Evolutionary conservation across 2,329 filamentous ascomycete species (phyloP), one percentile per base, ranked within the genome.

Genomic region (Trichoderma semiorbis): DNA sequence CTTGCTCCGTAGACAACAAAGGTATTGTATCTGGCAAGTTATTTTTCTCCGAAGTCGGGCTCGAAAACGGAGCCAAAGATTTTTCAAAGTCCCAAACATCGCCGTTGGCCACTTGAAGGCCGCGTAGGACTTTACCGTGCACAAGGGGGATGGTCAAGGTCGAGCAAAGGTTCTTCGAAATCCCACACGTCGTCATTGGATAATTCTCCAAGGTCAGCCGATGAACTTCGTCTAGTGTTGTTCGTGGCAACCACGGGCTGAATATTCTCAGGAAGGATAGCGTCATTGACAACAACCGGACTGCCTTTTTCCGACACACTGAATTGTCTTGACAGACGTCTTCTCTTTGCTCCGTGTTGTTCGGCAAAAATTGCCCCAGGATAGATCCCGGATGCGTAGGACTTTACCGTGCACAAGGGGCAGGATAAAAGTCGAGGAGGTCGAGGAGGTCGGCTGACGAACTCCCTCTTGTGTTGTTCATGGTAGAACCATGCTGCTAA

Each of bases 171-270:
- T 6, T 34, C 12, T 34, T 34, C 32, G 47, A 81, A 78, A n/a
- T 77, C 70, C 75, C 76, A 79, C 2, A 68, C 30, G n/a, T 72
- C 65, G 28, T 62, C 63, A 7, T 73, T 43, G 10, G 75, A 72
- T 24, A 67, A 53, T 8, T 76, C 75, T 5, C 53, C 71, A 1
- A 67, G 72, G 2, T 32, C 67, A 11, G 78, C 53, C n/a, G 80
- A 79, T 34, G 80, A 78, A 67, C 80, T 81, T 39, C 78, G 76
- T n/a, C 76, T 73, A 21, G 77, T 78, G 2, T 74, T 73, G n/a
- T 77, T 78, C 5, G 11, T 34, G 11, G 32, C 34, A 36, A 36
- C 12, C 7, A 30, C n/a, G 47, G 24, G 24, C 4, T 12, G 36
- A 26, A 30, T 7, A 10, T 43, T 43, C 39, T 43, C 39, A 18